Evolutionary conservation across 1,139 yeast genomes (phyloP).

Genomic region (Wickerhamomyces sp.): DNA sequence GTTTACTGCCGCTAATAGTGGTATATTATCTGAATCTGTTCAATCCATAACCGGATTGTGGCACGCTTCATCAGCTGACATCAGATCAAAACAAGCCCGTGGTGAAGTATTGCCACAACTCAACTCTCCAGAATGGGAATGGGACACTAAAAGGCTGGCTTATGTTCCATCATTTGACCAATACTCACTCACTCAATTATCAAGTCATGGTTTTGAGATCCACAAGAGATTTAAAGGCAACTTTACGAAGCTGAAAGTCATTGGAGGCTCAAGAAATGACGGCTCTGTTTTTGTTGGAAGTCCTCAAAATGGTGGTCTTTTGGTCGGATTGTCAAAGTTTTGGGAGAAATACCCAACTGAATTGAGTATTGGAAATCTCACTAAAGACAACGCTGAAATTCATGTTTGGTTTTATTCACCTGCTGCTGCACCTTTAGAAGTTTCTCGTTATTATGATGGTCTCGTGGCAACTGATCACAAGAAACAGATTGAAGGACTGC

Average conservation of each 20-base stretch:
- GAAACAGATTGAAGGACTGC: constrained; percentile 1
- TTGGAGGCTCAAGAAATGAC: constrained; percentile 1
- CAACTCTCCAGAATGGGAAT: background rate
- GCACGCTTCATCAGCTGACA: background rate
- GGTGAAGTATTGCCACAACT: background rate
- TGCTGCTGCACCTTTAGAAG: background rate
- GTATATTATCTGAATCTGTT: constrained; percentile 1
- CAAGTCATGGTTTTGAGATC: constrained; percentile 3
- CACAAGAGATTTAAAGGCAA: background rate
- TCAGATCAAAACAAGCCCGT: background rate
- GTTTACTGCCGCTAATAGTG: constrained; percentile 1
- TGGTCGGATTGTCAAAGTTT: constrained; percentile 12
- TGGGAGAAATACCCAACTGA: constrained; percentile 19
- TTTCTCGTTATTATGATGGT: constrained; percentile 1
- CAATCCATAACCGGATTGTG: constrained; percentile 1
- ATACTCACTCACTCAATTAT: constrained; percentile 1
- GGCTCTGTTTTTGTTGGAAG: constrained; percentile 1
- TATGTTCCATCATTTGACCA: constrained; percentile 1
- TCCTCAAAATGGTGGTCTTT: constrained; percentile 10
- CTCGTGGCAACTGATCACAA: background rate
- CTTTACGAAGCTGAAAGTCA: constrained; percentile 1
- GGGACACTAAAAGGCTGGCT: background rate
- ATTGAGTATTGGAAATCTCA: background rate
- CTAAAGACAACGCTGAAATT: background rate
- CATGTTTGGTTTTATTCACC: constrained; percentile 1